Conservation (phyloP, 2,329 filamentous ascomycete species). For the Sarocladiaceae sp. region DNA sequence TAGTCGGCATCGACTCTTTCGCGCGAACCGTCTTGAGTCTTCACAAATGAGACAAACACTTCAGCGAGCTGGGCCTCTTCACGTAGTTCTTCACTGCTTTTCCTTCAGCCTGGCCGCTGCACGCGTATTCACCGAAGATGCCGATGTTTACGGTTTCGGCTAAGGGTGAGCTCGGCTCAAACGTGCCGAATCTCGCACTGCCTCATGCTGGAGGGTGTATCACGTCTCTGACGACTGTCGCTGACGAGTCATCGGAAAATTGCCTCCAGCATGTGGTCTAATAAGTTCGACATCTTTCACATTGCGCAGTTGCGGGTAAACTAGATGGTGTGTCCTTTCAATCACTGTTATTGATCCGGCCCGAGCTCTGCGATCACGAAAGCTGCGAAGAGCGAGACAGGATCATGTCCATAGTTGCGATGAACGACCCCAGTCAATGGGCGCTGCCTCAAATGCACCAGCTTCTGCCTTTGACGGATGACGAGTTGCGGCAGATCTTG, state of each 20-base stretch:
- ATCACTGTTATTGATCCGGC: too few species aligned
- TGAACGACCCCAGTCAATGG: not conserved
- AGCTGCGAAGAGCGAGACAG: not conserved
- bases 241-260: conserved; percentile 1
- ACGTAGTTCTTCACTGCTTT: too few species aligned
- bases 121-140: not conserved
- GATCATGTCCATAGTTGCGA: not conserved
- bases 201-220: not conserved
- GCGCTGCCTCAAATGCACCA: conserved; percentile 5
- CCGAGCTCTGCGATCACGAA: not conserved
- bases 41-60: too few species aligned
- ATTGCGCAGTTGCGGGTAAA: too few species aligned
- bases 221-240: not conserved
- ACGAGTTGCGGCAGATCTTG: conserved; percentile 4
- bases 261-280: too few species aligned
- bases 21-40: too few species aligned
- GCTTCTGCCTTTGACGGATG: conserved; percentile 2
- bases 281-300: too few species aligned
- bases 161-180: conserved; percentile 6
- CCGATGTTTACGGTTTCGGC: not conserved
- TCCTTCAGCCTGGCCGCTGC: too few species aligned
- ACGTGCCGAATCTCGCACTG: not conserved
- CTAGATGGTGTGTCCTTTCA: too few species aligned
- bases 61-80: too few species aligned
- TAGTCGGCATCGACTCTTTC: too few species aligned